Evolutionary conservation across 1,284 basidiomycete species (phyloP).

Genomic region (Peniophora sp.): DNA sequence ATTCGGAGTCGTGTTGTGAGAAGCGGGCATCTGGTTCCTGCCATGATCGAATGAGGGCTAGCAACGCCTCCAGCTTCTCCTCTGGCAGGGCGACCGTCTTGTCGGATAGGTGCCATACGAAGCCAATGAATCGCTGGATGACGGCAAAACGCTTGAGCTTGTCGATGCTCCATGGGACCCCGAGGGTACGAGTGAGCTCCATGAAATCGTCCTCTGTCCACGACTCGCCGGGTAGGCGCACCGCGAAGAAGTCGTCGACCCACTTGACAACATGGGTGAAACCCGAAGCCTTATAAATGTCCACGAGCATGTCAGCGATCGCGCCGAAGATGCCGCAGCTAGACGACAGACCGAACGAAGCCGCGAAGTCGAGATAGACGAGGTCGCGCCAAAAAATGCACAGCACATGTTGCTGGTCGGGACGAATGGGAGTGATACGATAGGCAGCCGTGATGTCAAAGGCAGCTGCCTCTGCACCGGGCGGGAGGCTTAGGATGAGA

Average conservation of each 20-base stretch:
- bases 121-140: conserved; percentile 27
- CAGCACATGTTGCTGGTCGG: conserved; percentile 21
- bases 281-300: conserved; percentile 19
- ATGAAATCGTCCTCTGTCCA: conserved; percentile 25
- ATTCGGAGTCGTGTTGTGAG: conserved; percentile 17
- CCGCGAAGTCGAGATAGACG: conserved; percentile 23
- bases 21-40: conserved; percentile 5
- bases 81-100: conserved; percentile 20
- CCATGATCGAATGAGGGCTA: conserved; percentile 15
- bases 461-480: conserved; percentile 22
- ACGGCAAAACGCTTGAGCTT: conserved; percentile 19
- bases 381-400: conserved; percentile 21
- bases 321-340: conserved; percentile 29
- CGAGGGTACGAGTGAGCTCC: conserved; percentile 15
- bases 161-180: conserved; percentile 25
- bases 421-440: conserved; percentile 24
- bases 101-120: conserved; percentile 24
- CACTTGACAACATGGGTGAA: conserved; percentile 25
- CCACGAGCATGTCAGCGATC: conserved; percentile 27
- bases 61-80: conserved; percentile 16
- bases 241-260: conserved; percentile 33
- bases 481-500: conserved; percentile 19
- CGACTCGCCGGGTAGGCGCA: conserved; percentile 16
- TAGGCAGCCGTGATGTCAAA: conserved; percentile 32
- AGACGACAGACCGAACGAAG: conserved; percentile 26